Evolutionary conservation across 2,329 filamentous ascomycete genomes (phyloP).

Genomic region (Aspergillus quadrilineatus): DNA sequence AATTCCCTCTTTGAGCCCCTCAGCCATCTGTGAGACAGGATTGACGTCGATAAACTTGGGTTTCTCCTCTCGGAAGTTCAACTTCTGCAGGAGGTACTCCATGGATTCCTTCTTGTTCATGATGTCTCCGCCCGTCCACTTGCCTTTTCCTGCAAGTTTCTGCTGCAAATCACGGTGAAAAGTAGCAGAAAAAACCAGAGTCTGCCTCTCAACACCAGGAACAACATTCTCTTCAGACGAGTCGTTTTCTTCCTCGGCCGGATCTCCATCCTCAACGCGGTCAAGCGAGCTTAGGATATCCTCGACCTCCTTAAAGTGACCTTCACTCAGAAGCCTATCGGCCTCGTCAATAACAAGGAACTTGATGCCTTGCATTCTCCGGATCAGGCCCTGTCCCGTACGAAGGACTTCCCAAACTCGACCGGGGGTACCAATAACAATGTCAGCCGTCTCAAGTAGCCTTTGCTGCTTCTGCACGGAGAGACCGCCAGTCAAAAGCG

Average conservation of each 20-base stretch:
- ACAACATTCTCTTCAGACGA: constrained; percentile 41
- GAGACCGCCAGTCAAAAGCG: constrained; percentile 85
- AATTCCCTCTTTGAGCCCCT: constrained; percentile 79
- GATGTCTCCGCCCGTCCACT: constrained; percentile 57
- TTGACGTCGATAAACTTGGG: constrained; percentile 93
- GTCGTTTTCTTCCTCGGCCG: constrained; percentile 28
- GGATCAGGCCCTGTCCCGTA: constrained; percentile 66
- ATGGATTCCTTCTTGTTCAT: constrained; percentile 77
- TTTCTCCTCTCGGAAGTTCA: constrained; percentile 80
- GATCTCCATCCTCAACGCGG: constrained; percentile 51
- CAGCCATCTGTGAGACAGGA: constrained; percentile 83
- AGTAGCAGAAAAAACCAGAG: constrained; percentile 93
- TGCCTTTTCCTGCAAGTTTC: constrained; percentile 78
- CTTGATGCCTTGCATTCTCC: constrained; percentile 68
- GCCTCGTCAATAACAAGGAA: constrained; percentile 94
- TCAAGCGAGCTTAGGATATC: constrained; percentile 83
- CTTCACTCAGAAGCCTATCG: constrained; percentile 84
- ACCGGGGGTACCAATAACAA: constrained; percentile 90
- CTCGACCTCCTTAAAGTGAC: constrained; percentile 91
- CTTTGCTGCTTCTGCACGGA: constrained; percentile 95
- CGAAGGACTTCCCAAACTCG: constrained; percentile 92
- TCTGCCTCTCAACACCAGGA: constrained; percentile 61
- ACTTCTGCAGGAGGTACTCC: constrained; percentile 86
- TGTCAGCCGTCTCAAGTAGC: constrained; percentile 77
- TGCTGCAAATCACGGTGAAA: constrained; percentile 90